A percentile compares a stretch with the other conserved stretches of the same genome.
These are phyloP conservation scores for Starmerella powellii DNA, from an alignment of 805 yeast genomes.

Conservation along the genomic window DNA sequence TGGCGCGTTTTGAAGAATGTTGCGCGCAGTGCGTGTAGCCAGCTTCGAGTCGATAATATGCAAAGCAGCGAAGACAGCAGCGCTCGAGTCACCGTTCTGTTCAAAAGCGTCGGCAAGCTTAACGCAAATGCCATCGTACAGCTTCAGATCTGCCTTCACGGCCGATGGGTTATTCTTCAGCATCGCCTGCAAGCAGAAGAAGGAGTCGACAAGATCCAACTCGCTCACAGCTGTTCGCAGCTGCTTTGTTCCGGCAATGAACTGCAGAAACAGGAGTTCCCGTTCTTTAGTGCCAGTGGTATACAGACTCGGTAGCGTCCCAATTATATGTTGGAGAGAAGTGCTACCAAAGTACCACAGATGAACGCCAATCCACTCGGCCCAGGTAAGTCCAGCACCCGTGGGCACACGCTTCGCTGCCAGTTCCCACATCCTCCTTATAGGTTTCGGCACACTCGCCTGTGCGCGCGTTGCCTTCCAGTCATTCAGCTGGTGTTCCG, in stretches of 20 bases:
- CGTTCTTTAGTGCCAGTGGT: conserved; percentile 1
- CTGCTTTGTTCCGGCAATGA: conserved; percentile 7
- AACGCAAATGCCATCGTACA: conserved; percentile 13
- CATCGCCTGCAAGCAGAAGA: conserved; percentile 20
- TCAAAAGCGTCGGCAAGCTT: conserved; percentile 24
- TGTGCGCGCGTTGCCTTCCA: conserved; percentile 45
- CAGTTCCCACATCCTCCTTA: conserved; percentile 51
- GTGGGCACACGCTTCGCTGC: conserved; percentile 33
- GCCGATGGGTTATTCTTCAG: conserved; percentile 1
- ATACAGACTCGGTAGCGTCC: conserved; percentile 4
- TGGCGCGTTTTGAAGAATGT: conserved; percentile 6
- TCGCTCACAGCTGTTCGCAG: conserved; percentile 12
- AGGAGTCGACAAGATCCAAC: conserved; percentile 15
- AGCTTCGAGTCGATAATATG: conserved; percentile 41
- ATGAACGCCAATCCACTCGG: conserved; percentile 43
- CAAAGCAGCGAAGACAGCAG: conserved; percentile 51
- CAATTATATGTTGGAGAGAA: conserved; percentile 7
- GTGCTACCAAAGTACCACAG: conserved; percentile 44
- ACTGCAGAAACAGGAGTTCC: conserved; percentile 19
- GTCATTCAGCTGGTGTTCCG: conserved; percentile 47
- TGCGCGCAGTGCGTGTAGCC: conserved; percentile 25
- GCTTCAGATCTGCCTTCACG: conserved; percentile 1
- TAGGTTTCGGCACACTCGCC: conserved; percentile 39
- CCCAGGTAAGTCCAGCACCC: conserved; percentile 45
- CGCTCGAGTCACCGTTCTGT: conserved; percentile 38